Base-by-base conservation (phyloP, 164 flowering plant genomes). In the Annona squamosa region DNA sequence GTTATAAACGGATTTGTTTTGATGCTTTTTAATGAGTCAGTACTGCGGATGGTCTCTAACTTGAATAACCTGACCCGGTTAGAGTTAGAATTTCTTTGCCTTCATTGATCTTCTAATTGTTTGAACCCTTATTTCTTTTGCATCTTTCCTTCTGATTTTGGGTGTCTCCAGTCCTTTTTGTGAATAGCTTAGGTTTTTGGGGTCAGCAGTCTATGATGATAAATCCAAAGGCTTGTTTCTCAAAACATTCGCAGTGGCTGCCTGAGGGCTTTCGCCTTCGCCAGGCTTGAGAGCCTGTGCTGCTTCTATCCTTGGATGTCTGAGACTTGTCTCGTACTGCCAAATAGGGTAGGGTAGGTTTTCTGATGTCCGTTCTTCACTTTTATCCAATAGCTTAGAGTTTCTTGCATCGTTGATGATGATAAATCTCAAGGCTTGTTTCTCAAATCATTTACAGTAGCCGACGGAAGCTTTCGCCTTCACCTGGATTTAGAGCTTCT, bases 161-260 rank as follows among this genome's bases (percentile, higher is more conserved):
- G 37, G 1, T 26, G 37, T 26, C 37, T 26, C 37, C 37, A 26
- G 37, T 26, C 37, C 0, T 77, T 71, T 0, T 17, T 78, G 62
- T 74, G 67, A 26, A 26, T 26, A 26, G 37, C 37, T 26, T 26
- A 26, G 37, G 37, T 26, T 26, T 52, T 52, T 52, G 9, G 59
- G 59, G 37, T 1, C 7, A 19, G 45, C 1, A 10, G 47, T 45
- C 64, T 16, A 45, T 62, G 73, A 62, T 71, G 73, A 80, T 13
- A 79, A 71, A 26, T 45, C 48, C 64, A n/a, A 79, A 83, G 85
- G 84, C 84, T 83, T 81, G 83, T 83, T 83, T 83, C 85, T 83
- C 87, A 83, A 75, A 77, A 81, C 92, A 87, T 88, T 85, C 90
- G 89, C 92, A 88, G 87, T 86, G 83, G 84, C 88, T 88, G 85